phyloP scores from a whole-genome alignment of 1,139 yeast genomes.

The Saccharomycopsis hybrid region DNA sequence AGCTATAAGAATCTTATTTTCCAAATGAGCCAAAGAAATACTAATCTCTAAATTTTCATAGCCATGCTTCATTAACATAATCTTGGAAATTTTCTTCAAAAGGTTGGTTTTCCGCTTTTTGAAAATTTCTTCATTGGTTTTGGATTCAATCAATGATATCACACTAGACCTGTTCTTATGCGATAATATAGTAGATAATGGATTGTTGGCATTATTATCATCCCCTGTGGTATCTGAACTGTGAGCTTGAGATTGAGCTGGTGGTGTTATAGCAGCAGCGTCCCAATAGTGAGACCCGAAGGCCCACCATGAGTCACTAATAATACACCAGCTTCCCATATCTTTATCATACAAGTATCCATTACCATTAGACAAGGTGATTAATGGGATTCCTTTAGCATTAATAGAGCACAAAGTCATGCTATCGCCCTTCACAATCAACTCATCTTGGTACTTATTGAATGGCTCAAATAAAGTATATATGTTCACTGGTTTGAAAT shows the following conservation, averaged over 20 bases:
- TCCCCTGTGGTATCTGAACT: no score
- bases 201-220: conserved; percentile 8
- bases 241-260: background rate
- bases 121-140: conserved; percentile 83
- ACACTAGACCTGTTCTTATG: conserved; percentile 35
- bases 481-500: conserved; percentile 48
- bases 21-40: conserved; percentile 83
- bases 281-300: conserved; percentile 98
- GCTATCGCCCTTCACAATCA: conserved; percentile 72
- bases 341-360: conserved; percentile 74
- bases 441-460: conserved; percentile 50
- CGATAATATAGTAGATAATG: background rate
- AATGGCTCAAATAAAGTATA: conserved; percentile 56
- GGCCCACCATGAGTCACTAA: conserved; percentile 98
- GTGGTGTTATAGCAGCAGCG: conserved; percentile 31
- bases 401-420: conserved; percentile 82
- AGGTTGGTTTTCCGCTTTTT: conserved; percentile 78
- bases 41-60: conserved; percentile 86
- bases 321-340: conserved; percentile 74
- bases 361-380: conserved; percentile 81
- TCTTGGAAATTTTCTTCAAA: conserved; percentile 81
- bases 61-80: conserved; percentile 91
- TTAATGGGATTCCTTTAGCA: conserved; percentile 63
- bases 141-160: conserved; percentile 68
- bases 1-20: conserved; percentile 74